A percentile compares a stretch with the other conserved stretches of the same genome.
Evolutionary conservation across 2,329 filamentous ascomycete genomes (phyloP).

Genomic region (Pestalotiopsis sp.): DNA sequence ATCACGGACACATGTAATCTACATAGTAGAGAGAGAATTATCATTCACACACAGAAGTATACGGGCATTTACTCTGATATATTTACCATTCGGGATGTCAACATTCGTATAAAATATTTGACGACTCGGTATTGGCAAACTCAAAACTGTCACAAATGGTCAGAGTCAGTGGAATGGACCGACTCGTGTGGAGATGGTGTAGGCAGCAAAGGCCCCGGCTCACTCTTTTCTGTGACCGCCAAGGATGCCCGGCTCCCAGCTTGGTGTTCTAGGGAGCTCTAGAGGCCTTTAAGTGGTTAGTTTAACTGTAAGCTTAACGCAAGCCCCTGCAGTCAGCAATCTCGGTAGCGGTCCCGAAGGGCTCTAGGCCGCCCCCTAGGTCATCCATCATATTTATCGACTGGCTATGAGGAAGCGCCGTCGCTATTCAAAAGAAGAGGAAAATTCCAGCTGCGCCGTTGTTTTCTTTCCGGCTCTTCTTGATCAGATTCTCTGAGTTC

Average conservation of each 20-base stretch:
- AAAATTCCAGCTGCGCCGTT: not conserved
- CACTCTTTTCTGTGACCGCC: not conserved
- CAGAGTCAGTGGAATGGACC: not conserved
- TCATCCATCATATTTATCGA: not conserved
- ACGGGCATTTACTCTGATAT: not conserved
- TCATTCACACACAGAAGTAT: too few species aligned
- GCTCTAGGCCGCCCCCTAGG: not conserved
- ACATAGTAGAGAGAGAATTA: too few species aligned
- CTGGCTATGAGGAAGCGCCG: not conserved
- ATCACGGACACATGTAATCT: too few species aligned
- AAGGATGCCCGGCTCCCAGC: not conserved
- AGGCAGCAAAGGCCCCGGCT: not conserved
- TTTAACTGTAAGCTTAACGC: not conserved
- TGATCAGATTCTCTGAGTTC: not conserved
- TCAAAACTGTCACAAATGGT: not conserved
- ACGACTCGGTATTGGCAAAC: too few species aligned
- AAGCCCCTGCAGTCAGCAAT: not conserved
- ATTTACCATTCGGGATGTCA: too few species aligned
- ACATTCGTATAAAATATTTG: too few species aligned
- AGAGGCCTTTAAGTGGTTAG: not conserved
- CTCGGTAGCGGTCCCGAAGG: not conserved
- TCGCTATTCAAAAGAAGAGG: not conserved
- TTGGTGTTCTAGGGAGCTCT: not conserved
- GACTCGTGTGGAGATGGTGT: not conserved
- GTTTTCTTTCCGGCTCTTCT: not conserved